Conservation (phyloP, 192 early-diverging fungal genomes). For the Coemansia sp. region DNA sequence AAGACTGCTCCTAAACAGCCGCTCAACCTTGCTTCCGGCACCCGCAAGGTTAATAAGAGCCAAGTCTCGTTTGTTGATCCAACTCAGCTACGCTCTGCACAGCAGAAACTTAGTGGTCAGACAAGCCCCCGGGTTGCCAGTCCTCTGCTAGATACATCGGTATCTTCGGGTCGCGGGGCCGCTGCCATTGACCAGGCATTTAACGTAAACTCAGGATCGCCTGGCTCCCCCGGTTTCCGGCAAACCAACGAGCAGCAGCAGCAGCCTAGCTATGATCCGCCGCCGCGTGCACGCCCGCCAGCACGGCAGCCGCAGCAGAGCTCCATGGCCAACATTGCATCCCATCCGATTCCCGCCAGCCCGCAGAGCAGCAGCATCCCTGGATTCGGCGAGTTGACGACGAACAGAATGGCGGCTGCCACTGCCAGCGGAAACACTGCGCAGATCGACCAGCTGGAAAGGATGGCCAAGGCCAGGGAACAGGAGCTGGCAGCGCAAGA, state of each 20-base stretch:
- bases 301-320: slow-evolving; percentile 15
- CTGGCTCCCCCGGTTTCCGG: not conserved
- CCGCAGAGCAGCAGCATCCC: not conserved
- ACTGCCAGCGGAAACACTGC: slow-evolving; percentile 50
- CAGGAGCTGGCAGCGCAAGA: slow-evolving; percentile 50
- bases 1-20: slow-evolving; percentile 22
- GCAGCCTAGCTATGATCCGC: slow-evolving; percentile 6
- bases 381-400: slow-evolving; percentile 32
- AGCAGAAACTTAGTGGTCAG: slow-evolving; percentile 36
- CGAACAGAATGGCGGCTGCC: slow-evolving; percentile 39
- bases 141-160: not conserved
- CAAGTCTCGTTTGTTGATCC: slow-evolving; percentile 45
- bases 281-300: slow-evolving; percentile 34
- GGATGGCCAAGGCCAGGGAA: slow-evolving; percentile 41
- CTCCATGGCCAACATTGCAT: not conserved
- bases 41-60: slow-evolving; percentile 30
- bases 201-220: slow-evolving; percentile 8
- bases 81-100: slow-evolving; percentile 46
- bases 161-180: not conserved
- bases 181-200: slow-evolving; percentile 38
- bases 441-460: slow-evolving; percentile 39
- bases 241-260: slow-evolving; percentile 9
- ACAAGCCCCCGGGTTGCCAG: not conserved
- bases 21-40: slow-evolving; percentile 37
- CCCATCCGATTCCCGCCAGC: not conserved